A percentile compares a stretch with the other conserved stretches of the same genome.
Evolutionary conservation across 1,139 yeast species (phyloP).

Genomic region (Pichia sp.): DNA sequence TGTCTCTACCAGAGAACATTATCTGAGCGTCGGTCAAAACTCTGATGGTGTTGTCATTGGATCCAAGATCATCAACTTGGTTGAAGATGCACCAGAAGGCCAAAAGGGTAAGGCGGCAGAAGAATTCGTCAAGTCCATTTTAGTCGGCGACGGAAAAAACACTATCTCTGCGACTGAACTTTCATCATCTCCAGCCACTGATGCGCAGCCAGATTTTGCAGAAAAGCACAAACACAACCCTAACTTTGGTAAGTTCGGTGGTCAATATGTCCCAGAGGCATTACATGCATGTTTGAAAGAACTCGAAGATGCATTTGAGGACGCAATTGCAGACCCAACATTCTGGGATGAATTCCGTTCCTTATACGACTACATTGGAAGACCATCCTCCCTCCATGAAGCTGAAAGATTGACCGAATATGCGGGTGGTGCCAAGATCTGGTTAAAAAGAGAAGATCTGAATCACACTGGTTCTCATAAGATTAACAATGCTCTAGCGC

Average conservation of each 20-base stretch:
- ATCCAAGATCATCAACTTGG: constrained; percentile 65
- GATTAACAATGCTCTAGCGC: constrained; percentile 94
- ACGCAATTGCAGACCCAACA: constrained; percentile 76
- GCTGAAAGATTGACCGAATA: constrained; percentile 86
- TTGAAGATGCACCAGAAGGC: constrained; percentile 58
- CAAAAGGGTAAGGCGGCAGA: constrained; percentile 55
- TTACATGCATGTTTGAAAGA: constrained; percentile 85
- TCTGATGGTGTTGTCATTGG: constrained; percentile 98
- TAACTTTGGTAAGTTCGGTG: constrained; percentile 93
- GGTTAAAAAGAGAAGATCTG: constrained; percentile 97
- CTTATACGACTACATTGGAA: constrained; percentile 84
- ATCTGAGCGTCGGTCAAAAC: constrained; percentile 63
- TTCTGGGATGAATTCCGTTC: constrained; percentile 92
- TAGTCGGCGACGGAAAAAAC: constrained; percentile 46
- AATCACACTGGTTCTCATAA: constrained; percentile 98
- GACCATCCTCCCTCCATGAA: constrained; percentile 88
- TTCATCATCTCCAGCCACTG: constrained; percentile 18
- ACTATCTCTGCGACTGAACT: constrained; percentile 26
- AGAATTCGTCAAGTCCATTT: constrained; percentile 60
- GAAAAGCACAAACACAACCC: constrained; percentile 59
- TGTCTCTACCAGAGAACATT: constrained; percentile 89
- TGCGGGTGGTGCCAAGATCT: constrained; percentile 95
- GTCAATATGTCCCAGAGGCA: constrained; percentile 98
- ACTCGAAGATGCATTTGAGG: constrained; percentile 79
- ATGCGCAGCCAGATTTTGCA: constrained; percentile 35